These are phyloP conservation scores for Coniophora puteana DNA, from an alignment of 1,284 basidiomycete genomes.

Conservation along the genomic window DNA sequence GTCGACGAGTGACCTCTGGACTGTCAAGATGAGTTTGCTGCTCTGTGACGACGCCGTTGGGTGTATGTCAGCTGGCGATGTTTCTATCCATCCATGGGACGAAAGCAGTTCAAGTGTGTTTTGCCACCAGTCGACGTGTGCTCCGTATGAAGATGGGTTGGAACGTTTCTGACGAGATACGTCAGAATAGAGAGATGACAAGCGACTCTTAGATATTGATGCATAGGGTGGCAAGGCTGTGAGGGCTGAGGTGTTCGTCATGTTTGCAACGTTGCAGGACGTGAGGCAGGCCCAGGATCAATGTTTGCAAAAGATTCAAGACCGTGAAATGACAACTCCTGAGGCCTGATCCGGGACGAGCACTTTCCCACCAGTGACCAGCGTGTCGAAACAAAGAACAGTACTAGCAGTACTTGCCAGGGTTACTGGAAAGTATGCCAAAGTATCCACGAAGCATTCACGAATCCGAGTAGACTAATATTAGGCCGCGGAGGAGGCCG, in stretches of 20 bases:
- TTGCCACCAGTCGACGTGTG: constrained; percentile 88
- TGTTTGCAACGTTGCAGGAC: constrained; percentile 10
- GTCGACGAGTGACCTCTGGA: constrained; percentile 57
- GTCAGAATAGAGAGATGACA: constrained; percentile 87
- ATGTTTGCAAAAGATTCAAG: too few species aligned
- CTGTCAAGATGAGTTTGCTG: constrained; percentile 64
- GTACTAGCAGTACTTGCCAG: too few species aligned
- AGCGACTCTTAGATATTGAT: constrained; percentile 52
- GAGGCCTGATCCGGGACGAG: too few species aligned
- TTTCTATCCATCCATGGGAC: constrained; percentile 51
- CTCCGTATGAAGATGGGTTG: constrained; percentile 79
- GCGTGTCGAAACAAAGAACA: too few species aligned
- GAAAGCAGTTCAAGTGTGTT: constrained; percentile 63
- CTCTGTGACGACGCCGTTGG: constrained; percentile 20
- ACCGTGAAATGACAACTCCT: too few species aligned
- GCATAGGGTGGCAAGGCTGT: constrained; percentile 45
- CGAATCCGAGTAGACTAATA: too few species aligned
- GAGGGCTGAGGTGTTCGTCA: constrained; percentile 21
- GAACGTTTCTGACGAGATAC: constrained; percentile 80
- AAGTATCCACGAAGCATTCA: too few species aligned
- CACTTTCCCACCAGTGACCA: too few species aligned
- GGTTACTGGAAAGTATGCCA: too few species aligned
- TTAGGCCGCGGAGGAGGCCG: too few species aligned
- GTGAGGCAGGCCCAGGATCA: too few species aligned
- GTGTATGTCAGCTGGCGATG: constrained; percentile 15